A percentile compares a stretch with the other conserved stretches of the same genome.
Conservation (phyloP, 2,329 filamentous ascomycete genomes). For the Diaporthe vexans region DNA sequence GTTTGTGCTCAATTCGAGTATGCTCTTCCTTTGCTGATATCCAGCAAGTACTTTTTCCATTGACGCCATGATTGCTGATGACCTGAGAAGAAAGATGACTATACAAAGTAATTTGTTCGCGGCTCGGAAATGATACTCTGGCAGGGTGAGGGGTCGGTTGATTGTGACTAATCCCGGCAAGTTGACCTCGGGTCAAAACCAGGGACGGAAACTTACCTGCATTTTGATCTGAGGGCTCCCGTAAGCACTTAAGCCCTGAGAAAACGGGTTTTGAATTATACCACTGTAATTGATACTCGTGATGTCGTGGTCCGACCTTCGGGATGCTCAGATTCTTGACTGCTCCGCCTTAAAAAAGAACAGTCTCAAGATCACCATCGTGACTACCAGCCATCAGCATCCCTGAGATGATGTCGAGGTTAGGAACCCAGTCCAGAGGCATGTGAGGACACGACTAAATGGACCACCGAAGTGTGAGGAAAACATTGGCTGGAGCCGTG, state of each 20-base stretch:
- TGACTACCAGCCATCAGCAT: background rate
- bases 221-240: background rate
- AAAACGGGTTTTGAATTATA: background rate
- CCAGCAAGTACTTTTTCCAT: background rate
- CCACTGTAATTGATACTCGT: background rate
- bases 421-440: background rate
- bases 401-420: background rate
- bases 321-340: background rate
- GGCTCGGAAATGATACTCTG: background rate
- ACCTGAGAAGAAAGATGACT: background rate
- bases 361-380: background rate
- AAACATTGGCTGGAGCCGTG: background rate
- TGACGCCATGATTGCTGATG: background rate
- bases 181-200: background rate
- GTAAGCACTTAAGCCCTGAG: background rate
- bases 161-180: constrained; percentile 44
- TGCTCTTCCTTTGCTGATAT: constrained; percentile 5
- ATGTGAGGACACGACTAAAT: background rate
- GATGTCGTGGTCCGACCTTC: background rate
- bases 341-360: background rate
- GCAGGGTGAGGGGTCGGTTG: constrained; percentile 12
- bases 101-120: background rate
- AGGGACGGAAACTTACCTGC: no score
- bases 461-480: background rate
- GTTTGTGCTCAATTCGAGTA: constrained; percentile 50